Evolutionary conservation across 2,329 filamentous ascomycete genomes (phyloP).

Genomic region (Botrytis aclada): DNA sequence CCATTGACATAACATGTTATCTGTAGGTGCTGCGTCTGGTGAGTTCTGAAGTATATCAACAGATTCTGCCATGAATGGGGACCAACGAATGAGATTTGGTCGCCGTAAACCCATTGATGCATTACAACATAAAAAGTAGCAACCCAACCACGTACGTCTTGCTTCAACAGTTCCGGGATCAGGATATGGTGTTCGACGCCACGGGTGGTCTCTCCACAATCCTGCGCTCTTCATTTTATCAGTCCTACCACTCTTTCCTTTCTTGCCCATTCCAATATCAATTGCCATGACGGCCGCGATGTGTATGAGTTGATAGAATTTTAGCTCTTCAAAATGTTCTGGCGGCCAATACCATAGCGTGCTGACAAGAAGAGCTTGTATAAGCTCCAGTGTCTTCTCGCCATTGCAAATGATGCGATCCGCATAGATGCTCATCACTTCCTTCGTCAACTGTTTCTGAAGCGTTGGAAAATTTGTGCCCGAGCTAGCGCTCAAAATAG

Average conservation of each 20-base stretch:
- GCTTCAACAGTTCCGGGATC: conserved; percentile 38
- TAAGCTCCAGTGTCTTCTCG: conserved; percentile 50
- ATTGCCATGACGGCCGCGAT: conserved; percentile 50
- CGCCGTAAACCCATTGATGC: conserved; percentile 45
- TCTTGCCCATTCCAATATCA: conserved; percentile 39
- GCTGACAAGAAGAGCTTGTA: conserved; percentile 49
- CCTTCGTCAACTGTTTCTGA: conserved; percentile 45
- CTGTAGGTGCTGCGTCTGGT: conserved; percentile 41
- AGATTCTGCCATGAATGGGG: conserved; percentile 45
- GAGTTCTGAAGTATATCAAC: conserved; percentile 43
- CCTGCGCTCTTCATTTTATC: conserved; percentile 41
- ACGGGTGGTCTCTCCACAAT: conserved; percentile 42
- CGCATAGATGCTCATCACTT: conserved; percentile 48
- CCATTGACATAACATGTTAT: conserved; percentile 44
- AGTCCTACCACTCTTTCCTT: conserved; percentile 35
- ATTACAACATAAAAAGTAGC: conserved; percentile 41
- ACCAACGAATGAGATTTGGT: conserved; percentile 46
- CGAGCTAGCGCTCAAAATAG: conserved; percentile 61
- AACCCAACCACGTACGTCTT: conserved; percentile 38
- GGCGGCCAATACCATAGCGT: conserved; percentile 51
- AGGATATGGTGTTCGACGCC: conserved; percentile 42
- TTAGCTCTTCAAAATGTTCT: conserved; percentile 45
- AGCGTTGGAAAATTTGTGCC: conserved; percentile 49
- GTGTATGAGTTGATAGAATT: conserved; percentile 51
- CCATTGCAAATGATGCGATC: conserved; percentile 47